A percentile compares a stretch with the other conserved stretches of the same genome.
phyloP scores from a whole-genome alignment of 2,329 filamentous ascomycete species.

The Pezicula rhizophila region DNA sequence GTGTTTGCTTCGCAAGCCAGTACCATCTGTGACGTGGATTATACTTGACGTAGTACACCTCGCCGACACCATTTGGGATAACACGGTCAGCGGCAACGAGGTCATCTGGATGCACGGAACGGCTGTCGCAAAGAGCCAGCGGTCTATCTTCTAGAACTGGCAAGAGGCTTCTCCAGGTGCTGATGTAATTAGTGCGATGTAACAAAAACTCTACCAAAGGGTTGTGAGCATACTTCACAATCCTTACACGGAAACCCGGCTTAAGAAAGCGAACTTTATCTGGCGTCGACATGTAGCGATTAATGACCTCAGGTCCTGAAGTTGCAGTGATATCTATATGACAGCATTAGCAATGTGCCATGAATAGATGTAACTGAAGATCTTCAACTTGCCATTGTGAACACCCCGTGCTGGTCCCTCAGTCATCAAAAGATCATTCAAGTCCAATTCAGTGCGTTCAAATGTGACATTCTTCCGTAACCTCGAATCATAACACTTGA shows the following conservation, averaged over 20 bases:
- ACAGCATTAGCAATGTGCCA: neutral
- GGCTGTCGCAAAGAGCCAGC: conserved; percentile 19
- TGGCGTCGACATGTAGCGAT: conserved; percentile 5
- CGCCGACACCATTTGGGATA: conserved; percentile 16
- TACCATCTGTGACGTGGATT: conserved; percentile 21
- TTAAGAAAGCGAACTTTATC: conserved; percentile 8
- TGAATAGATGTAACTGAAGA: neutral
- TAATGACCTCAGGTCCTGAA: conserved; percentile 13
- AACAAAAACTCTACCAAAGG: neutral
- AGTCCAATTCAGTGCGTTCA: conserved; percentile 4
- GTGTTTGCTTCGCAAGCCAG: conserved; percentile 19
- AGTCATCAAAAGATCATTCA: conserved; percentile 1
- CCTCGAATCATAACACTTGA: conserved; percentile 12
- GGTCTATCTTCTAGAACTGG: conserved; percentile 20
- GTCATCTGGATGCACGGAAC: conserved; percentile 15
- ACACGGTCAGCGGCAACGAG: conserved; percentile 20
- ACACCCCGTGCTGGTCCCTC: conserved; percentile 16
- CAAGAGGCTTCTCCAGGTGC: conserved; percentile 21
- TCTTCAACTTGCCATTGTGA: conserved; percentile 13
- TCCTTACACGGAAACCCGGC: conserved; percentile 13
- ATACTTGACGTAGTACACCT: conserved; percentile 21
- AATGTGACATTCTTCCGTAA: conserved; percentile 12
- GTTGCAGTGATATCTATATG: conserved; percentile 13
- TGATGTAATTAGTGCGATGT: conserved; percentile 1
- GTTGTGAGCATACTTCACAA: conserved; percentile 13